phyloP scores from a whole-genome alignment of 106 monocot genomes.

The Acanthochlamys bracteata region DNA sequence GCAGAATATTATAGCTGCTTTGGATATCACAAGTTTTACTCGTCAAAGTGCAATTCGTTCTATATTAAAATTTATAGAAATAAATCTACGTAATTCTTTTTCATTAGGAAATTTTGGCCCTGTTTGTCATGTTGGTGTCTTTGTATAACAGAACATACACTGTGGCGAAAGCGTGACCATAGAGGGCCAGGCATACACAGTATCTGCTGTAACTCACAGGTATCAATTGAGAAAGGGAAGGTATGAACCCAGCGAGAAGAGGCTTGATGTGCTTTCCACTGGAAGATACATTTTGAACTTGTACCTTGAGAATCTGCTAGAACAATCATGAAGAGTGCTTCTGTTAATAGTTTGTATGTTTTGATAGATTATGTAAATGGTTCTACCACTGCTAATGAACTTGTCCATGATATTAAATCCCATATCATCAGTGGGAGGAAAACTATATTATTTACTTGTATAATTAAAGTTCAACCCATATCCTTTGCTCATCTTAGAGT shows the following conservation, averaged over 20 bases:
- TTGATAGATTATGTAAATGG: too few relatives aligned
- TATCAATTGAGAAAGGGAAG: slow-evolving; percentile 86
- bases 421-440: too few relatives aligned
- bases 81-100: not conserved
- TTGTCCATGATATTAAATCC: too few relatives aligned
- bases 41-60: too few relatives aligned
- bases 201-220: slow-evolving; percentile 69
- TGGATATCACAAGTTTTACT: too few relatives aligned
- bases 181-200: slow-evolving; percentile 72
- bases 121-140: not conserved
- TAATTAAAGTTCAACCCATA: too few relatives aligned
- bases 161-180: slow-evolving; percentile 89
- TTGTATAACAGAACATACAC: slow-evolving; percentile 57
- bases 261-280: slow-evolving; percentile 82
- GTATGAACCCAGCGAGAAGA: slow-evolving; percentile 89
- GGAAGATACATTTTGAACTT: slow-evolving; percentile 86
- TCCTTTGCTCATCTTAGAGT: too few relatives aligned
- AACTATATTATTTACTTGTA: too few relatives aligned
- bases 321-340: slow-evolving; percentile 40
- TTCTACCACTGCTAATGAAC: too few relatives aligned
- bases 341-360: too few relatives aligned
- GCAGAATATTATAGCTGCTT: too few relatives aligned
- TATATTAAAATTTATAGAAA: not conserved
- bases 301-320: slow-evolving; percentile 64
- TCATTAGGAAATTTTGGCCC: too few relatives aligned